Conservation (phyloP, 352 stramenopile species). For the Phytopythium ostracodes region DNA sequence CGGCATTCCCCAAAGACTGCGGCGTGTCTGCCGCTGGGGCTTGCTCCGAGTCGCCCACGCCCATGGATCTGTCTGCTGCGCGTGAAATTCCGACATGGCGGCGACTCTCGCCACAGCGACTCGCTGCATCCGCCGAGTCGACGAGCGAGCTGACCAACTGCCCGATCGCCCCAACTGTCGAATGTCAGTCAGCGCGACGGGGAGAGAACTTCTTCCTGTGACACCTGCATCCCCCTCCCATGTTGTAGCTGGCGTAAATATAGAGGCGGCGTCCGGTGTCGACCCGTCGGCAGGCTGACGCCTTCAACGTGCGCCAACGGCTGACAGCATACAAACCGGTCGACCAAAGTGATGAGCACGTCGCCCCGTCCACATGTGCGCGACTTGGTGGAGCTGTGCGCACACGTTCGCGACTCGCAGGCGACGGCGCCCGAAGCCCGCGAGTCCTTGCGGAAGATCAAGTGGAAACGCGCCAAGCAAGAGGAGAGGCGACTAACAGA, state of each 20-base stretch:
- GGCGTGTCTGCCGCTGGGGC: background rate
- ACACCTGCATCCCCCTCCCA: background rate
- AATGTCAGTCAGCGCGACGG: background rate
- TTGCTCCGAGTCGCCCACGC: slow-evolving; percentile 1
- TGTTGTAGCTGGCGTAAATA: background rate
- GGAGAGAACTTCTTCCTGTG: background rate
- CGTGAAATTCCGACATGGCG: background rate
- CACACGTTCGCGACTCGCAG: slow-evolving; percentile 27
- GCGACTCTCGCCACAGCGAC: no score
- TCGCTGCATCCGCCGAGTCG: no score
- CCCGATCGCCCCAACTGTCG: slow-evolving; percentile 1
- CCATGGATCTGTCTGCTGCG: background rate
- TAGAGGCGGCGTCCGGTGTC: background rate
- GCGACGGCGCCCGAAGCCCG: slow-evolving; percentile 12
- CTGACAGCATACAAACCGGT: no score
- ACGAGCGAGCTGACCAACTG: background rate
- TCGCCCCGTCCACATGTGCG: slow-evolving; percentile 12
- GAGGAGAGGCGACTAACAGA: slow-evolving; percentile 16
- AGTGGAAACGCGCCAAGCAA: slow-evolving; percentile 37
- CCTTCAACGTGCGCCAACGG: no score
- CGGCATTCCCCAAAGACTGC: background rate
- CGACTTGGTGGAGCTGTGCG: slow-evolving; percentile 37
- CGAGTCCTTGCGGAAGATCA: slow-evolving; percentile 45
- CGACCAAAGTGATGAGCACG: background rate
- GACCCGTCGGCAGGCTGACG: no score